A percentile compares a stretch with the other conserved stretches of the same genome.
Conservation (phyloP, 768 basidiomycete genomes). For the Mycena venus region DNA sequence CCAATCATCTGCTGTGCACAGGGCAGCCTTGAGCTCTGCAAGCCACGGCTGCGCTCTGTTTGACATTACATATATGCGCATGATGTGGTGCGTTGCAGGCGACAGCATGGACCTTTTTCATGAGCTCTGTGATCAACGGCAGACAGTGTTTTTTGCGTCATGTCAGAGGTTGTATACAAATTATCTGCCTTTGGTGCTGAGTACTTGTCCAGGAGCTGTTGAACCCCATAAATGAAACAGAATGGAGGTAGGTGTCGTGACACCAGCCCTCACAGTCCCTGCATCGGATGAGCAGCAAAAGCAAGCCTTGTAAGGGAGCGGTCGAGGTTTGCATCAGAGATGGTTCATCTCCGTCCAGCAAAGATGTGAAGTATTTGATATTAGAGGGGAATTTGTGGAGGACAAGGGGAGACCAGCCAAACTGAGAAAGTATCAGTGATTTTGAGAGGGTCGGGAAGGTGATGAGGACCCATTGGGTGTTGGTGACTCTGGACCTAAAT, state of each 20-base stretch:
- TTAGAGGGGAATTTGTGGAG: too few species aligned
- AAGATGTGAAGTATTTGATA: conserved; percentile 52
- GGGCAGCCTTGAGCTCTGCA: conserved; percentile 55
- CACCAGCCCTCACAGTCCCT: conserved; percentile 71
- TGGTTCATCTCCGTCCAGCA: conserved; percentile 25
- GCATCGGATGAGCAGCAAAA: conserved; percentile 69
- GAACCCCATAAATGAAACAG: conserved; percentile 63
- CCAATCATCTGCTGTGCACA: conserved; percentile 47
- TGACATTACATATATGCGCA: conserved; percentile 73
- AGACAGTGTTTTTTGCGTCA: conserved; percentile 59
- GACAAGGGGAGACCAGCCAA: too few species aligned
- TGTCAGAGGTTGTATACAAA: background rate
- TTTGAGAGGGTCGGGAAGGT: too few species aligned
- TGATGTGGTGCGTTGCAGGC: conserved; percentile 48
- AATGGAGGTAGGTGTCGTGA: conserved; percentile 49
- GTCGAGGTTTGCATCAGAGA: conserved; percentile 29
- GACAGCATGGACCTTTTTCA: conserved; percentile 48
- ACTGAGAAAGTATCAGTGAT: too few species aligned
- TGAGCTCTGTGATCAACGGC: conserved; percentile 65
- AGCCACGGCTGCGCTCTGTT: conserved; percentile 70
- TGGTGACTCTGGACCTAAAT: conserved; percentile 60
- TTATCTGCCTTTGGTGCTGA: conserved; percentile 33
- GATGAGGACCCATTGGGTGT: too few species aligned
- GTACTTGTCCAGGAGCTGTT: conserved; percentile 67
- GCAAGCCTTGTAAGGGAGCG: conserved; percentile 57